Conservation (phyloP, 306 rosid genomes). For the Leucaena leucocephala region DNA sequence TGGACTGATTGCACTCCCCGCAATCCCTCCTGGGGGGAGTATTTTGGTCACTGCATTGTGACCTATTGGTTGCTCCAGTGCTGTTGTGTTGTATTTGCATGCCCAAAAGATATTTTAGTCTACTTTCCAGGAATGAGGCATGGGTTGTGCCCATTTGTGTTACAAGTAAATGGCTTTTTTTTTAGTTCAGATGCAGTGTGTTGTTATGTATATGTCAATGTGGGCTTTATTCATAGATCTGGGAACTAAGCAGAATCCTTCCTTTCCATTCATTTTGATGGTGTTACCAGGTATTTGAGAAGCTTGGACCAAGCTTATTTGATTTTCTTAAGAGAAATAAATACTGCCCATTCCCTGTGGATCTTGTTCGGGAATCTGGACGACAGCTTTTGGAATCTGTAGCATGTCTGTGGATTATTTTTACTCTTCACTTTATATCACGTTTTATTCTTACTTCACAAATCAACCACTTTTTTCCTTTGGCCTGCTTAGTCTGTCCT, state of each 20-base stretch:
- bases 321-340: conserved; percentile 99
- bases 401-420: conserved; percentile 94
- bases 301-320: conserved; percentile 99
- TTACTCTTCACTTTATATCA: conserved; percentile 60
- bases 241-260: conserved; percentile 70
- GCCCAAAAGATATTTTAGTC: conserved; percentile 18
- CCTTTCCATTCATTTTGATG: conserved; percentile 82
- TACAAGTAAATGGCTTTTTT: conserved; percentile 30
- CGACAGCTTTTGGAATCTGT: conserved; percentile 99
- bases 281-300: conserved; percentile 98
- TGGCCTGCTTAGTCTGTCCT: conserved; percentile 47
- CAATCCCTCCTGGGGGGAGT: background rate
- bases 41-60: background rate
- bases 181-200: conserved; percentile 37
- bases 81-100: conserved; percentile 21
- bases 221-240: conserved; percentile 58
- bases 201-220: conserved; percentile 38
- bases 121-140: conserved; percentile 18
- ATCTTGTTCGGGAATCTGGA: conserved; percentile 99
- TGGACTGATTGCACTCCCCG: background rate
- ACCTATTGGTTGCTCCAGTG: background rate
- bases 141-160: conserved; percentile 19
- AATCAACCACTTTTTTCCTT: conserved; percentile 45
- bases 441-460: conserved; percentile 41
- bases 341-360: conserved; percentile 98